Conservation (phyloP, 2,329 filamentous ascomycete species). For the Alternaria conjuncta region DNA sequence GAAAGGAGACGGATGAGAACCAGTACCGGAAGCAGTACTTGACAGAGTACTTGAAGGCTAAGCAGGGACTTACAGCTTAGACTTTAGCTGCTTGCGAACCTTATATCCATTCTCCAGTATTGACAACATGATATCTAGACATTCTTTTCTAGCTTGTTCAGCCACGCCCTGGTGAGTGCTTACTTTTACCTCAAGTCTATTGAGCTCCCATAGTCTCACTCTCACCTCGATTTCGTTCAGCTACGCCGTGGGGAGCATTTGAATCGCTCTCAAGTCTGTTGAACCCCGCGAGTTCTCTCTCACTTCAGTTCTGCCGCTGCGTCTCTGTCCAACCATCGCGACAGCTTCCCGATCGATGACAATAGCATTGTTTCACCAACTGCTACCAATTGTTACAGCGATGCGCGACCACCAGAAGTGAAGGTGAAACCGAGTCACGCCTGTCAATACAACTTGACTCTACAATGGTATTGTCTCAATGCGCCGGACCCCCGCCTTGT, state of each 20-base stretch:
- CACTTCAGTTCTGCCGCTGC: not conserved
- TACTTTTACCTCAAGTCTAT: not conserved
- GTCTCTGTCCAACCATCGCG: not conserved
- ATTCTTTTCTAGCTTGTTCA: not conserved
- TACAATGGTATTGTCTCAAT: not conserved
- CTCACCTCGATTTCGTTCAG: too few relatives aligned
- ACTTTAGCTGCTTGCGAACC: not conserved
- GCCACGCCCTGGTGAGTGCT: not conserved
- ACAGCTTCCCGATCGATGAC: not conserved
- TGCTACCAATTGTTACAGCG: not conserved
- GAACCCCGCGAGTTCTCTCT: not conserved
- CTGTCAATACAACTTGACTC: not conserved
- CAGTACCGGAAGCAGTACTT: conserved; percentile 75
- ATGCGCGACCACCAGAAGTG: not conserved
- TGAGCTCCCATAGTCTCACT: not conserved
- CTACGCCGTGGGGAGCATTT: not conserved
- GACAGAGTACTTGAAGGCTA: conserved; percentile 71
- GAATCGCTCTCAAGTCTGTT: not conserved
- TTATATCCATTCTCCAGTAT: not conserved
- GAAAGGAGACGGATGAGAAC: conserved; percentile 78
- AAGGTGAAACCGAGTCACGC: not conserved
- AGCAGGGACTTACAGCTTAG: conserved; percentile 25
- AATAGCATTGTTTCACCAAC: not conserved
- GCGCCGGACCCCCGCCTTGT: too few relatives aligned
- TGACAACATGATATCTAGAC: not conserved